Conservation (phyloP, 2,329 filamentous ascomycete genomes). For the Ophiostoma piceae region DNA sequence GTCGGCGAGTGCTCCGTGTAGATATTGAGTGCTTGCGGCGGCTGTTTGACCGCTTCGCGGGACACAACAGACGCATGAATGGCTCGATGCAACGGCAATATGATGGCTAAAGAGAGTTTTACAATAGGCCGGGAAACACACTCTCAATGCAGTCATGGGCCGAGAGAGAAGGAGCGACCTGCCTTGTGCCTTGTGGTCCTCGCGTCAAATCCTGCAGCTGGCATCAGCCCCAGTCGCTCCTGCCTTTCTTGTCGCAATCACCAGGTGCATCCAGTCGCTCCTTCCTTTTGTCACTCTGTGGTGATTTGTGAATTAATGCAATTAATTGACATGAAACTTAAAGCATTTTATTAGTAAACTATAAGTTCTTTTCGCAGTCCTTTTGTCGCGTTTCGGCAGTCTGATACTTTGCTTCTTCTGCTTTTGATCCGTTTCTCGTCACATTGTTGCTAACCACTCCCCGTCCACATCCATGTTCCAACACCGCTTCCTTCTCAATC, state of each 20-base stretch:
- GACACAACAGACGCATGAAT: neutral
- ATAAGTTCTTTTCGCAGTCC: neutral
- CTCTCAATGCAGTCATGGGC: neutral
- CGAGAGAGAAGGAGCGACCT: neutral
- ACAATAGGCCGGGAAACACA: neutral
- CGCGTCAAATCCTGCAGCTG: neutral
- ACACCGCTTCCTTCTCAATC: neutral
- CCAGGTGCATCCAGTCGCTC: neutral
- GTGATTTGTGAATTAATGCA: neutral
- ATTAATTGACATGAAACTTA: neutral
- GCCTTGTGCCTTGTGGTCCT: neutral
- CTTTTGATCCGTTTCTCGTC: neutral
- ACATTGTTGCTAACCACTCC: neutral
- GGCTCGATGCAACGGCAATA: neutral
- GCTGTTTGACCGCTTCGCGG: neutral
- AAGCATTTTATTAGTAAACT: neutral
- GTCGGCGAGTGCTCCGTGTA: neutral
- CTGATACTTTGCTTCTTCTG: neutral
- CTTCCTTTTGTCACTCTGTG: neutral
- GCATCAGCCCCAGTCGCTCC: neutral
- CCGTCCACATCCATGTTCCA: neutral
- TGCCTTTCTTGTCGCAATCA: neutral
- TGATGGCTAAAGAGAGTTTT: neutral
- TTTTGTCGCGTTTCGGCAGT: neutral
- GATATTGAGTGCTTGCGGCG: constrained; percentile 10